Evolutionary conservation across 2,329 filamentous ascomycete genomes (phyloP), one percentile per base, ranked within the genome.

Genomic region (Seiridium cupressi): DNA sequence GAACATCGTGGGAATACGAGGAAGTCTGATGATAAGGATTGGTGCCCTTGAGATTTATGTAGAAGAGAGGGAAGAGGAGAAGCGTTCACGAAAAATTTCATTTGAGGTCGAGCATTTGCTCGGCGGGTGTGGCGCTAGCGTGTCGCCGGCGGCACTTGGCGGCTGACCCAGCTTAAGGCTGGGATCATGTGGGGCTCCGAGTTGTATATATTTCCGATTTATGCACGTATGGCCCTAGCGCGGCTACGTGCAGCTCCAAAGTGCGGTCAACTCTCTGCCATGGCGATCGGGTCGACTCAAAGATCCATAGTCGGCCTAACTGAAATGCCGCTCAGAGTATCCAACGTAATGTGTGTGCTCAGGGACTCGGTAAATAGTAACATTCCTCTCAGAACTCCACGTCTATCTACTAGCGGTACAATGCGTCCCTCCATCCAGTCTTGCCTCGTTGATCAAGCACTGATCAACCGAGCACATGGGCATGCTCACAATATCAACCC

Each of bases 21-120:
- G 46, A 58, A 36, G 55, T 85, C 88, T 93, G 92, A 93, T 86
- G 93, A 97, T 97, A 97, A 97, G 93, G 92, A 89, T 86, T 84
- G 80, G 86, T 90, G 91, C 89, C 89, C 81, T 38, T 84, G 75
- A 67, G 65, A 76, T 74, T 74, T 44, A 44, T 10, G 36, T 11
- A 55, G 36, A 44, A 68, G 72, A 77, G 68, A 77, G 70, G 66
- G 34, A 73, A 68, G 54, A 68, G 62, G 62, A 59, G 58, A 53
- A 31, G 49, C 49, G 7, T 18, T 35, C 68, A 64, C 65, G 70
- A 66, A 66, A 57, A 59, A 34, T 57, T 57, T 47, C 32, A 11
- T 32, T 11, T 26, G 54, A 35, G 18, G 44, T 57, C 42, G 40
- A 11, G 18, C 9, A 13, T 46, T 55, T 44, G 40, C 35, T 26